Evolutionary conservation across 176 grass and related monocot species (phyloP).

Genomic region (Oryza glumipatula): DNA sequence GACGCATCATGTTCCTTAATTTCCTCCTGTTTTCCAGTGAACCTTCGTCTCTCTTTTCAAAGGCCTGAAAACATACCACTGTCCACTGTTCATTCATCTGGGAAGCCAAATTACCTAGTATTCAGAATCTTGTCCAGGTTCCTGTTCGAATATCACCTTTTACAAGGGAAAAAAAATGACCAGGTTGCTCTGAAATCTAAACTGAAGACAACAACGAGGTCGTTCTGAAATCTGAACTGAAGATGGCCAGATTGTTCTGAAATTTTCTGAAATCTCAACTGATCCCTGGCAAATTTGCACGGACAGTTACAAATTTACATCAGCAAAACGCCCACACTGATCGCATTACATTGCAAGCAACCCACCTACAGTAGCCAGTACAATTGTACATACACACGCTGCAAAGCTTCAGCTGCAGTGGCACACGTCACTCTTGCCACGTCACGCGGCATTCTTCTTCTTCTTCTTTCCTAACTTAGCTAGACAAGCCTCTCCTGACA

Average conservation of each 20-base stretch:
- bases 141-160: too few species aligned
- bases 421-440: conserved; percentile 20
- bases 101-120: too few species aligned
- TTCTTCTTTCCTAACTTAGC: conserved; percentile 15
- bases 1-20: background rate
- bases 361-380: conserved; percentile 10
- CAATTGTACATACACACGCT: conserved; percentile 17
- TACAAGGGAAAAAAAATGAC: too few species aligned
- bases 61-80: background rate
- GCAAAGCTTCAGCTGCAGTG: conserved; percentile 29
- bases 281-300: background rate
- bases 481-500: conserved; percentile 17
- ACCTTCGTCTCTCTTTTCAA: background rate
- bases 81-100: too few species aligned
- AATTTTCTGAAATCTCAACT: background rate
- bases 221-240: background rate
- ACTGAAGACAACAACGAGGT: background rate
- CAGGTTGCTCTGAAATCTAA: background rate
- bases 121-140: too few species aligned
- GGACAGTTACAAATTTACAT: background rate
- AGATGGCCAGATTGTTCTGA: background rate
- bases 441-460: background rate
- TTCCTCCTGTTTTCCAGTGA: background rate
- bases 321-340: conserved; percentile 48
- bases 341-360: conserved; percentile 41